Evolutionary conservation across 164 flowering plant genomes (phyloP).

Genomic region (Nelumbo lutea): DNA sequence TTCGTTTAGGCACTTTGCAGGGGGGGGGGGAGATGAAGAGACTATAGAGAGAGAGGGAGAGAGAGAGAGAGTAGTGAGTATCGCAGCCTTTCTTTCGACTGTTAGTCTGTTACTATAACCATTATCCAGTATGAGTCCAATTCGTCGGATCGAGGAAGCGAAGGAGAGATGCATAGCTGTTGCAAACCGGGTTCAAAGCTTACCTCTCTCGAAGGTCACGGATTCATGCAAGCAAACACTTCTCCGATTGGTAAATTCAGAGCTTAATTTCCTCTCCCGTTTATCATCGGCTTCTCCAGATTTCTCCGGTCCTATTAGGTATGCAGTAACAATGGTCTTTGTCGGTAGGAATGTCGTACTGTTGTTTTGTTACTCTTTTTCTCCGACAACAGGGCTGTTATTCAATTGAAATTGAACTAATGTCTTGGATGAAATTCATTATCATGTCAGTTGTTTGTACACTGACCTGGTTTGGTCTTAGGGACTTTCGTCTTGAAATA

Average conservation of each 20-base stretch:
- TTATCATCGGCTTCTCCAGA: constrained; percentile 18
- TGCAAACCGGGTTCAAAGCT: constrained; percentile 20
- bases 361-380: not conserved
- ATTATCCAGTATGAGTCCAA: not conserved
- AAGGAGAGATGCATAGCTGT: constrained; percentile 44
- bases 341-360: not conserved
- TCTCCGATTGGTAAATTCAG: constrained; percentile 50
- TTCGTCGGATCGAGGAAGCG: constrained; percentile 30
- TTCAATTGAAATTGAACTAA: too few relatives aligned
- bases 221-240: constrained; percentile 59
- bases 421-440: too few relatives aligned
- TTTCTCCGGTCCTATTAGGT: constrained; percentile 40
- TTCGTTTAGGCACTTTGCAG: too few relatives aligned
- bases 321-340: not conserved
- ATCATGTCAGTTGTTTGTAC: too few relatives aligned
- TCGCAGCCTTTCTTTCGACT: too few relatives aligned
- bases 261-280: constrained; percentile 66
- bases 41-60: too few relatives aligned
- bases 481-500: too few relatives aligned
- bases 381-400: too few relatives aligned
- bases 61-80: too few relatives aligned
- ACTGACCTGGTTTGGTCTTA: too few relatives aligned
- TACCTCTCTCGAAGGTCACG: constrained; percentile 39
- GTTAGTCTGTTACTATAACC: not conserved
- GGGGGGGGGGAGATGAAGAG: too few relatives aligned